A percentile compares a stretch with the other conserved stretches of the same genome.
Conservation (phyloP, 768 basidiomycete species). For the Termitomyces sp. region DNA sequence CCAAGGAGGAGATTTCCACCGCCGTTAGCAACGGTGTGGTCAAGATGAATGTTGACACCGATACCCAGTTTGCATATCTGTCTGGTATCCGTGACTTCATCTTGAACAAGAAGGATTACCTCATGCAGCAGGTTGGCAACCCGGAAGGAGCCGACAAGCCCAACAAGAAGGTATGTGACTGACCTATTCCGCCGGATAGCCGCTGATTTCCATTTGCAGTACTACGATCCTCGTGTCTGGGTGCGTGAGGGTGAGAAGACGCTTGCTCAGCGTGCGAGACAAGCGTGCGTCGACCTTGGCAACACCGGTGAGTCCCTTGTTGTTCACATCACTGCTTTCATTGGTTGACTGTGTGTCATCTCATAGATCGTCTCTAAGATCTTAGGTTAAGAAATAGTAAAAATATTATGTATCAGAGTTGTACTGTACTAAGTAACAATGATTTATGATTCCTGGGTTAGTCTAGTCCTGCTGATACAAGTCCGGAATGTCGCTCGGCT, state of each 20-base stretch:
- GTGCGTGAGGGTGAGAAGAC: constrained; percentile 99
- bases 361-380: not conserved
- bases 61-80: constrained; percentile 91
- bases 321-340: not conserved
- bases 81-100: constrained; percentile 87
- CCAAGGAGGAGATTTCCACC: constrained; percentile 90
- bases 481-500: not conserved
- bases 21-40: constrained; percentile 91
- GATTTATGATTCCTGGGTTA: not conserved
- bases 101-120: constrained; percentile 79
- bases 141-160: constrained; percentile 96
- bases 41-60: constrained; percentile 99
- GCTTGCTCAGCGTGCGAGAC: constrained; percentile 78
- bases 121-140: constrained; percentile 91
- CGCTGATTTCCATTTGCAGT: constrained; percentile 32
- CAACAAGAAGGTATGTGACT: constrained; percentile 84
- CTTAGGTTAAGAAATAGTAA: not conserved
- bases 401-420: not conserved
- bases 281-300: constrained; percentile 88
- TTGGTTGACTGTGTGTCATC: not conserved
- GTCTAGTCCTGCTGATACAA: constrained; percentile 5
- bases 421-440: not conserved
- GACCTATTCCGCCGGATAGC: not conserved
- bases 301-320: constrained; percentile 31
- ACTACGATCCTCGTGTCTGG: constrained; percentile 97